Conservation (phyloP, 2,329 filamentous ascomycete genomes). For the Dendrostoma leiphaemia region DNA sequence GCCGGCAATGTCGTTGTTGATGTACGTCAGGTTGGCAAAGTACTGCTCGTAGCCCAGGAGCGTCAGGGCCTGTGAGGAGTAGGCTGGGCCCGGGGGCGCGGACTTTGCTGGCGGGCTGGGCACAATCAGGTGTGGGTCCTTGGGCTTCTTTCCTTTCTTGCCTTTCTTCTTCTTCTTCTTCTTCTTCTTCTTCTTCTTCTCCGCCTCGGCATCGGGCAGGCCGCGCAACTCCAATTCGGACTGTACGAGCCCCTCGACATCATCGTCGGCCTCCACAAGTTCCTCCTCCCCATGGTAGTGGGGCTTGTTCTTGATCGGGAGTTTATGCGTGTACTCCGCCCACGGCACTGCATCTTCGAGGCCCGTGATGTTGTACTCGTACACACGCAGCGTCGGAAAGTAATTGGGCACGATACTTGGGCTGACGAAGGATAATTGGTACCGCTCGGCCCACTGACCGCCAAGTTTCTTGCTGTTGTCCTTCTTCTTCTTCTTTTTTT, state of each 20-base stretch:
- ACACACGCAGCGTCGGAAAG: constrained; percentile 83
- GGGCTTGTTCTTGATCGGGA: constrained; percentile 3
- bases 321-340: constrained; percentile 32
- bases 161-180: constrained; percentile 41
- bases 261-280: neutral
- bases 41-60: constrained; percentile 84
- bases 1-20: constrained; percentile 69
- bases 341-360: constrained; percentile 57
- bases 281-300: constrained; percentile 20
- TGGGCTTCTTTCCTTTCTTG: constrained; percentile 45
- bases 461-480: constrained; percentile 57
- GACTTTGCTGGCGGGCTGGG: constrained; percentile 72
- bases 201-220: constrained; percentile 18
- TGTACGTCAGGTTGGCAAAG: constrained; percentile 86
- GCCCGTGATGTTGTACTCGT: constrained; percentile 89
- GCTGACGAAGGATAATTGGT: constrained; percentile 74
- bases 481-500: constrained; percentile 35
- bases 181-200: constrained; percentile 35
- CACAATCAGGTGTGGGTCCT: constrained; percentile 60
- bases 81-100: constrained; percentile 80
- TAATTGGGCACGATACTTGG: constrained; percentile 92
- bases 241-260: neutral
- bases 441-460: constrained; percentile 81
- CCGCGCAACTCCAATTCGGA: constrained; percentile 24
- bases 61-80: constrained; percentile 79